phyloP scores from a whole-genome alignment of 1,284 basidiomycete genomes.

The Cutaneotrichosporon cavernicola region DNA sequence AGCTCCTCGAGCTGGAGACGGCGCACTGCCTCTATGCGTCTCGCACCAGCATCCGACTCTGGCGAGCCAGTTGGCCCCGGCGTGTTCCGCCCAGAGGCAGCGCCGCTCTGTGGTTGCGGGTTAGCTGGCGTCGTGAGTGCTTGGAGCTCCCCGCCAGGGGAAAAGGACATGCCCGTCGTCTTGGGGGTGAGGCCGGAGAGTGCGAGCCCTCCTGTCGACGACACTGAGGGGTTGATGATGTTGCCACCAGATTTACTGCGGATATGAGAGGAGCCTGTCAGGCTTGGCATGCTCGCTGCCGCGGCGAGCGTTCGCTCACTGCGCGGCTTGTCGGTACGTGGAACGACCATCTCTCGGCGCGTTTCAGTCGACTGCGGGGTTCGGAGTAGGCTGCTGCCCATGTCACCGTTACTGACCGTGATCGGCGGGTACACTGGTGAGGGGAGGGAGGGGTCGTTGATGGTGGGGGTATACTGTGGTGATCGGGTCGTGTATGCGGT shows the following conservation, averaged over 20 bases:
- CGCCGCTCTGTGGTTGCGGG: neutral
- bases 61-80: constrained; percentile 13
- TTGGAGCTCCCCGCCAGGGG: neutral
- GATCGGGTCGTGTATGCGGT: constrained; percentile 17
- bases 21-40: constrained; percentile 41
- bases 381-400: constrained; percentile 3
- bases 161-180: constrained; percentile 5
- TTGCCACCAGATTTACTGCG: neutral
- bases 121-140: neutral
- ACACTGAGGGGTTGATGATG: neutral
- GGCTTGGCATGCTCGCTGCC: constrained; percentile 7
- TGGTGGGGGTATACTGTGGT: constrained; percentile 17
- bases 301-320: neutral
- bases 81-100: constrained; percentile 6
- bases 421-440: constrained; percentile 19
- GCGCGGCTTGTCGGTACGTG: constrained; percentile 5
- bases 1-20: constrained; percentile 38
- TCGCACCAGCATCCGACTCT: constrained; percentile 19
- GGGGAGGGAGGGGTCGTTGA: constrained; percentile 20
- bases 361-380: constrained; percentile 5
- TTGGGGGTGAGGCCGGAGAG: neutral
- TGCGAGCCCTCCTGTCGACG: neutral
- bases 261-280: neutral
- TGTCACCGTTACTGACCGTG: constrained; percentile 1
- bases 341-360: constrained; percentile 7